These are phyloP conservation scores for Colletotrichum truncatum DNA, from an alignment of 2,329 filamentous ascomycete species.

Conservation along the genomic window DNA sequence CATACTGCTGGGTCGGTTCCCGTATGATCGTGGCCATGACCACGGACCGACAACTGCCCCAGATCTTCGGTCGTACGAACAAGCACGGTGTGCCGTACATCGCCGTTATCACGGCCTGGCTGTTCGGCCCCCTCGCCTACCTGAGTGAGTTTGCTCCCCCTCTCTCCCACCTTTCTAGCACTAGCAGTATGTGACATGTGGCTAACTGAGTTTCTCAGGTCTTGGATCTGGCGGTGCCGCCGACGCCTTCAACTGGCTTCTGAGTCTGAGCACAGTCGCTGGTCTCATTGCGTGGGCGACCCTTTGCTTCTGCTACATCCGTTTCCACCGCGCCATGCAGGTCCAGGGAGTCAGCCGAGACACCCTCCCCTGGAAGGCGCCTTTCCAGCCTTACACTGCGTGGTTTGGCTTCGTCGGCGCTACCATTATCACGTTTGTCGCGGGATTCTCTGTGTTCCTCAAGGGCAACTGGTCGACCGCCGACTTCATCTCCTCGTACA, in stretches of 20 bases:
- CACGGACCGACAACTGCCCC: conserved; percentile 36
- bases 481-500: conserved; percentile 70
- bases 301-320: conserved; percentile 53
- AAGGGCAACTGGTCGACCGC: conserved; percentile 63
- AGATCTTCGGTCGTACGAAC: conserved; percentile 47
- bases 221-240: conserved; percentile 53
- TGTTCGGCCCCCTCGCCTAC: conserved; percentile 51
- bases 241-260: conserved; percentile 57
- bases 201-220: conserved; percentile 53
- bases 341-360: conserved; percentile 44
- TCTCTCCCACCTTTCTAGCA: conserved; percentile 60
- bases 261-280: conserved; percentile 54
- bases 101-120: conserved; percentile 46
- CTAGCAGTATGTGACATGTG: no score
- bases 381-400: conserved; percentile 52
- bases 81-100: conserved; percentile 53
- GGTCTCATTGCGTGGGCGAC: conserved; percentile 54
- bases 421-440: conserved; percentile 55
- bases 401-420: conserved; percentile 55
- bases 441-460: conserved; percentile 73
- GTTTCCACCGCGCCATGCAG: conserved; percentile 51
- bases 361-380: conserved; percentile 52
- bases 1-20: conserved; percentile 51
- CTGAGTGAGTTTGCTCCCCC: conserved; percentile 53
- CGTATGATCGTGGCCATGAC: conserved; percentile 50